Percentiles rank a stretch among this genome's conserved stretches.
Evolutionary conservation across 768 basidiomycete genomes (phyloP).

Genomic region (Phylloporus arenicola): DNA sequence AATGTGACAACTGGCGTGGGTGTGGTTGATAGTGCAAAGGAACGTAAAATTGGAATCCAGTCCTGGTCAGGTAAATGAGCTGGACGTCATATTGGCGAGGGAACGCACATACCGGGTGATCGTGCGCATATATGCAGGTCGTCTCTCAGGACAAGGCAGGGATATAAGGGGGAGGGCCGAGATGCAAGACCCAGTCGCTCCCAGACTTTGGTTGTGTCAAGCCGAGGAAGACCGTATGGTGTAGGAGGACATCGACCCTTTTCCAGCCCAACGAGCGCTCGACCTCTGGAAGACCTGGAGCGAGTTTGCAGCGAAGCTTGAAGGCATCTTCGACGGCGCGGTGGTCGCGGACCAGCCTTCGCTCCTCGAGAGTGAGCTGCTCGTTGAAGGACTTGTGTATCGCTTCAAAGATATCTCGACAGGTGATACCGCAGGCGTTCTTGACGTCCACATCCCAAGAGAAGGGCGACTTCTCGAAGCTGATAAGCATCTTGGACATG

Average conservation of each 20-base stretch:
- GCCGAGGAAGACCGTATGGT: slow-evolving; percentile 50
- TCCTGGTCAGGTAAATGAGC: slow-evolving; percentile 15
- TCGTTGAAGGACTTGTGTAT: slow-evolving; percentile 47
- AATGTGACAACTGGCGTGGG: slow-evolving; percentile 9
- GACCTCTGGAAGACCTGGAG: slow-evolving; percentile 35
- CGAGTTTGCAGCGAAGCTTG: slow-evolving; percentile 41
- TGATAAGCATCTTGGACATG: slow-evolving; percentile 47
- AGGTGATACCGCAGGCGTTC: slow-evolving; percentile 40
- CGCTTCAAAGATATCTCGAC: slow-evolving; percentile 54
- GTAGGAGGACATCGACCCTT: slow-evolving; percentile 51
- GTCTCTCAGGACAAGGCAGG: slow-evolving; percentile 9
- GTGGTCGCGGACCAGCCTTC: slow-evolving; percentile 26
- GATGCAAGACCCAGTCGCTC: slow-evolving; percentile 34
- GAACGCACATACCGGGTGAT: slow-evolving; percentile 15
- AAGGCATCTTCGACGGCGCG: slow-evolving; percentile 39
- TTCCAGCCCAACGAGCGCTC: slow-evolving; percentile 46
- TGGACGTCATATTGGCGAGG: too few relatives aligned
- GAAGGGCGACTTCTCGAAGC: slow-evolving; percentile 34
- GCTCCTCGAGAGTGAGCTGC: slow-evolving; percentile 43
- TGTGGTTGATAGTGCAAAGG: slow-evolving; percentile 12
- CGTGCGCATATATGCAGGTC: slow-evolving; percentile 10
- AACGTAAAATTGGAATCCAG: slow-evolving; percentile 19
- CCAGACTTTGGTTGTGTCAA: slow-evolving; percentile 36
- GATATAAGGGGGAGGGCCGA: slow-evolving; percentile 13
- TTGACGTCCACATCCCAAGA: slow-evolving; percentile 41